phyloP scores from a whole-genome alignment of 2,329 filamentous ascomycete species.

The Pseudogymnoascus sp. region DNA sequence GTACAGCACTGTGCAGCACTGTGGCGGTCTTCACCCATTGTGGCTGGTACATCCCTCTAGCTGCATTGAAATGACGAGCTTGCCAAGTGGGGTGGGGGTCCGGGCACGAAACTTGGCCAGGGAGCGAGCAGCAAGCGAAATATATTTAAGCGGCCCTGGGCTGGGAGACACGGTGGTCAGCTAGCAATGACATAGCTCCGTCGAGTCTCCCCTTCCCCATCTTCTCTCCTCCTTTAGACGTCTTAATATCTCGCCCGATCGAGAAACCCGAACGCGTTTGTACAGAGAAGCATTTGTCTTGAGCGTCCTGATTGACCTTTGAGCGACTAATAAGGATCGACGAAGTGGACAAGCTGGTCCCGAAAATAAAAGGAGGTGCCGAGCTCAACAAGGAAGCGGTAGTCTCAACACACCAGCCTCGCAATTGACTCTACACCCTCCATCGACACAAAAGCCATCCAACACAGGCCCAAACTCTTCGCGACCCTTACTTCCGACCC shows the following conservation, averaged over 20 bases:
- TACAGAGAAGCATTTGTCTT: not conserved
- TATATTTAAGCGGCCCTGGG: not conserved
- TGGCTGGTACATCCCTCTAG: not conserved
- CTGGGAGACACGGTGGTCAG: conserved; percentile 1
- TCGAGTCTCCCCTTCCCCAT: not conserved
- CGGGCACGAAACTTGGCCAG: not conserved
- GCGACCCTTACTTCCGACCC: not conserved
- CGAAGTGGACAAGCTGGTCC: not conserved
- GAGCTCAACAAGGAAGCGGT: not conserved
- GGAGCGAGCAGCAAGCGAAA: not conserved
- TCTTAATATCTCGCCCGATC: not conserved
- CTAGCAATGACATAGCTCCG: not conserved
- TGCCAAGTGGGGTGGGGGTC: not conserved
- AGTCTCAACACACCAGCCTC: not conserved
- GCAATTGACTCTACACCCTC: not conserved
- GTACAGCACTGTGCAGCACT: not conserved
- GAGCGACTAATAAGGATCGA: not conserved
- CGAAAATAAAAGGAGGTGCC: not conserved
- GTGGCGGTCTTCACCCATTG: not conserved
- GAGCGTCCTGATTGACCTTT: not conserved
- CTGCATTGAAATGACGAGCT: conserved; percentile 3
- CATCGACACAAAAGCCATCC: not conserved
- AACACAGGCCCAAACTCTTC: not conserved
- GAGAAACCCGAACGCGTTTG: not conserved
- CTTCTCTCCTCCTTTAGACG: not conserved